These are phyloP conservation scores for Moricandia arvensis DNA, from an alignment of 345 rosid species.

Conservation along the genomic window DNA sequence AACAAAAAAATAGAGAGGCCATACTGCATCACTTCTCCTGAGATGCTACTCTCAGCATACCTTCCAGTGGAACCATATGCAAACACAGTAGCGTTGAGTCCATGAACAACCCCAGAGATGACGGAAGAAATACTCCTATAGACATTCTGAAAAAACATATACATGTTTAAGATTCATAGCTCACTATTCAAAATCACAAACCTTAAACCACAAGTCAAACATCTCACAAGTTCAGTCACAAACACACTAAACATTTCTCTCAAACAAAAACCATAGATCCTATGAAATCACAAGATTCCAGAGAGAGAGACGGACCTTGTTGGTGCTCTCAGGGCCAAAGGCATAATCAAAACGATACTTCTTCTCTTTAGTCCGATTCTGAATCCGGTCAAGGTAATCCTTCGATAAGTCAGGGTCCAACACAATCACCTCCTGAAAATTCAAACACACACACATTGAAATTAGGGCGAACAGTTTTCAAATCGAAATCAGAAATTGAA, in stretches of 20 bases:
- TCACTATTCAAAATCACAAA: conserved; percentile 10
- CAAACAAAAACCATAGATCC: not conserved
- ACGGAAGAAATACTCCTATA: conserved; percentile 66
- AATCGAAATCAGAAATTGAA: not conserved
- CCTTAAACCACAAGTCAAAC: conserved; percentile 26
- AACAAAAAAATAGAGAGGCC: not conserved
- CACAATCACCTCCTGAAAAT: conserved; percentile 68
- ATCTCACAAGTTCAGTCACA: not conserved
- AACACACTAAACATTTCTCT: not conserved
- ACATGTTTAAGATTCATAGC: conserved; percentile 20
- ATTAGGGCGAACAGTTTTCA: conserved; percentile 18
- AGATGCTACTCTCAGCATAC: too few relatives aligned
- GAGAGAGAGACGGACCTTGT: conserved; percentile 35
- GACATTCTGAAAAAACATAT: conserved; percentile 52
- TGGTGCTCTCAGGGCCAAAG: conserved; percentile 64
- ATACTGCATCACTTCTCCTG: not conserved
- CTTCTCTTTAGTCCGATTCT: conserved; percentile 84
- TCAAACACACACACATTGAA: conserved; percentile 6
- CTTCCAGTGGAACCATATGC: conserved; percentile 99
- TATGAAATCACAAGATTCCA: conserved; percentile 40
- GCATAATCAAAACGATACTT: conserved; percentile 83
- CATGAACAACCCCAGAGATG: conserved; percentile 84
- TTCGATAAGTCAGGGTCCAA: conserved; percentile 83
- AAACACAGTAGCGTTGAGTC: conserved; percentile 91
- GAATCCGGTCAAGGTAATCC: conserved; percentile 80